Percentiles rank a stretch among this genome's conserved stretches.
Evolutionary conservation across 2,329 filamentous ascomycete genomes (phyloP).

Genomic region (Penicillium janthinellum): DNA sequence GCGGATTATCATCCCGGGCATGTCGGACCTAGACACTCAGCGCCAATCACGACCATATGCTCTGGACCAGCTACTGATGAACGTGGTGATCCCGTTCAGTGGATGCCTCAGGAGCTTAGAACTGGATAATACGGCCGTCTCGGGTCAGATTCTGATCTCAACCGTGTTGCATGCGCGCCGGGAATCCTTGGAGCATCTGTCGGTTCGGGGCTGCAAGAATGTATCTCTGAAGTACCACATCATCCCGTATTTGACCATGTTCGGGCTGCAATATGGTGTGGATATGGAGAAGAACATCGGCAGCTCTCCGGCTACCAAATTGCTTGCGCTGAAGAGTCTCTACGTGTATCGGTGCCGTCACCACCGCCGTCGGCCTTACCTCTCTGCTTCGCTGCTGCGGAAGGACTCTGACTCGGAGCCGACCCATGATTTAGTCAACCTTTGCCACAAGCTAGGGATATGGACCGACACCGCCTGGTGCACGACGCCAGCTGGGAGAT

Average conservation of each 20-base stretch:
- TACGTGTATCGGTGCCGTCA: constrained; percentile 66
- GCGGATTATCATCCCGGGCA: constrained; percentile 38
- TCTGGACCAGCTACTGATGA: constrained; percentile 59
- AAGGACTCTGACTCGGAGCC: constrained; percentile 63
- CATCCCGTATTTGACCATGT: constrained; percentile 58
- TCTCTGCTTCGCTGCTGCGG: constrained; percentile 56
- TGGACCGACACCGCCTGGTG: constrained; percentile 66
- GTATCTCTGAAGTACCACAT: constrained; percentile 67
- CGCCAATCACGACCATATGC: constrained; percentile 60
- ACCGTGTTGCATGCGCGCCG: constrained; percentile 57
- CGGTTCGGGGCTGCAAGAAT: constrained; percentile 65
- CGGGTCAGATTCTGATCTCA: constrained; percentile 58
- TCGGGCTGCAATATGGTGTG: constrained; percentile 47
- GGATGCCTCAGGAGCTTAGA: constrained; percentile 59
- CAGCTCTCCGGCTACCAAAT: constrained; percentile 35
- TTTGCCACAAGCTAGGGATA: constrained; percentile 60
- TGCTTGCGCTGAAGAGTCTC: constrained; percentile 59
- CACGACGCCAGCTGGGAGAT: constrained; percentile 59
- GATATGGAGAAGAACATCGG: constrained; percentile 46
- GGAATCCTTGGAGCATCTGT: constrained; percentile 60
- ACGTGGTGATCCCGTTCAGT: constrained; percentile 59
- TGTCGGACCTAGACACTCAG: constrained; percentile 35
- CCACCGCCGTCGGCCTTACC: constrained; percentile 61
- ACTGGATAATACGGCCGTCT: constrained; percentile 63
- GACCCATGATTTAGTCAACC: constrained; percentile 61